Conservation (phyloP, 305 asterid species). For the Ilex paraguariensis region DNA sequence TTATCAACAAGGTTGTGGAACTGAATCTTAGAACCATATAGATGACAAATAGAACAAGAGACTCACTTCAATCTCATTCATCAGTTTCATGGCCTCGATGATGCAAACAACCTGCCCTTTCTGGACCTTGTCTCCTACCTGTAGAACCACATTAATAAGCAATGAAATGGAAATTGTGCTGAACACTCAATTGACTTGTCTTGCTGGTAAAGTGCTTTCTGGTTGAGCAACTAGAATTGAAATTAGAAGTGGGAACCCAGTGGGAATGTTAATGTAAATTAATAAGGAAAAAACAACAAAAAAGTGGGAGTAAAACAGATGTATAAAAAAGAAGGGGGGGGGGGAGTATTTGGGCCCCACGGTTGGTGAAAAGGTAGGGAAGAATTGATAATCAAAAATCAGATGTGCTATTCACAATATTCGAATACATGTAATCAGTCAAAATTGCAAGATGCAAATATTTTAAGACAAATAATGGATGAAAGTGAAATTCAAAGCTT, state of each 20-base stretch:
- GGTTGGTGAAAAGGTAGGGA: too few relatives aligned
- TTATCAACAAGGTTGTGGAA: slow-evolving; percentile 6
- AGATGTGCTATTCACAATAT: not conserved
- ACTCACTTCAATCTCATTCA: slow-evolving; percentile 21
- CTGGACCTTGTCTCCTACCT: slow-evolving; percentile 19
- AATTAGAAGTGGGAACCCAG: too few relatives aligned
- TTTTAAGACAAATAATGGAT: too few relatives aligned
- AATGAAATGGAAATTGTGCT: not conserved
- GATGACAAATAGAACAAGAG: slow-evolving; percentile 1
- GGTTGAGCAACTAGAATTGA: too few relatives aligned
- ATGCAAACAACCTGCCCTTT: slow-evolving; percentile 19
- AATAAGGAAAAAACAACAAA: too few relatives aligned
- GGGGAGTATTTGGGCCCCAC: too few relatives aligned
- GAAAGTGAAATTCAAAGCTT: not conserved
- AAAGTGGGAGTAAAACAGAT: too few relatives aligned
- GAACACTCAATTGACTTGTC: not conserved
- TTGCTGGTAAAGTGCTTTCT: not conserved
- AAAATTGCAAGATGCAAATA: not conserved
- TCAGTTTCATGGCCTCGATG: slow-evolving; percentile 19
- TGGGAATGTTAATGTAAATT: too few relatives aligned
- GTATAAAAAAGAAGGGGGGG: too few relatives aligned
- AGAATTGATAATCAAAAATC: too few relatives aligned
- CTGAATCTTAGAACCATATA: not conserved
- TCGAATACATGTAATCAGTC: not conserved
- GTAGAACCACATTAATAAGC: not conserved